Conservation (phyloP, 1,284 basidiomycete species). For the Cryptococcus jaspeensis region DNA sequence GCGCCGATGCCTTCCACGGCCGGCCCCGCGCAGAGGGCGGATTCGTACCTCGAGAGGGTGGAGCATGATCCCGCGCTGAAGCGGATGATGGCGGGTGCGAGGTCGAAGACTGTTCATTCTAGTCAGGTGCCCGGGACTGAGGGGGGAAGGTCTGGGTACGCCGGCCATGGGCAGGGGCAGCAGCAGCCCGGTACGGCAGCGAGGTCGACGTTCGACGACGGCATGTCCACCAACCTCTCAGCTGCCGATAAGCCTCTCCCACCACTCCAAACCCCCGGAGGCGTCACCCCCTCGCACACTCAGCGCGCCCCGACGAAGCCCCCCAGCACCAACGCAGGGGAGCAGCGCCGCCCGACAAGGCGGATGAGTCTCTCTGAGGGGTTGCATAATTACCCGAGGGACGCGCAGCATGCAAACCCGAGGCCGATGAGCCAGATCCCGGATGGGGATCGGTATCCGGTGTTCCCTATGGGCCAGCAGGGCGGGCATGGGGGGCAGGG, state of each 20-base stretch:
- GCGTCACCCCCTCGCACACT: constrained; percentile 12
- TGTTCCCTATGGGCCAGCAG: constrained; percentile 28
- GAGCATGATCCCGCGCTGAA: constrained; percentile 40
- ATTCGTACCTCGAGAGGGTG: constrained; percentile 40
- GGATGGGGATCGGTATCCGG: constrained; percentile 39
- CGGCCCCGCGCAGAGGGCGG: constrained; percentile 22
- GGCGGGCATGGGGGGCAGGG: constrained; percentile 1
- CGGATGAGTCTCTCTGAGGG: constrained; percentile 21
- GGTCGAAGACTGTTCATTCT: constrained; percentile 29
- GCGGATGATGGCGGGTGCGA: constrained; percentile 32
- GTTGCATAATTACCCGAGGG: constrained; percentile 14
- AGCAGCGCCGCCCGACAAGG: constrained; percentile 7
- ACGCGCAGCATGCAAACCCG: constrained; percentile 19
- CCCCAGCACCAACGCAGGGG: constrained; percentile 6
- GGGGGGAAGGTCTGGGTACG: too few relatives aligned
- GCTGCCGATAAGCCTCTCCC: constrained; percentile 30
- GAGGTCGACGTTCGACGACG: constrained; percentile 7
- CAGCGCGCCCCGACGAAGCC: constrained; percentile 4
- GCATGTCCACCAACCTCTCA: constrained; percentile 1
- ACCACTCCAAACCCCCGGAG: constrained; percentile 5
- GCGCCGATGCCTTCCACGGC: constrained; percentile 10
- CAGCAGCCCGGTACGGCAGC: constrained; percentile 2
- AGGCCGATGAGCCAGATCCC: constrained; percentile 15
- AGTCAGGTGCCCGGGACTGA: constrained; percentile 12
- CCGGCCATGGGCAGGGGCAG: not conserved